A percentile compares a stretch with the other conserved stretches of the same genome.
Evolutionary conservation across 1,139 yeast genomes (phyloP).

Genomic region (Geotrichum bryndzae): DNA sequence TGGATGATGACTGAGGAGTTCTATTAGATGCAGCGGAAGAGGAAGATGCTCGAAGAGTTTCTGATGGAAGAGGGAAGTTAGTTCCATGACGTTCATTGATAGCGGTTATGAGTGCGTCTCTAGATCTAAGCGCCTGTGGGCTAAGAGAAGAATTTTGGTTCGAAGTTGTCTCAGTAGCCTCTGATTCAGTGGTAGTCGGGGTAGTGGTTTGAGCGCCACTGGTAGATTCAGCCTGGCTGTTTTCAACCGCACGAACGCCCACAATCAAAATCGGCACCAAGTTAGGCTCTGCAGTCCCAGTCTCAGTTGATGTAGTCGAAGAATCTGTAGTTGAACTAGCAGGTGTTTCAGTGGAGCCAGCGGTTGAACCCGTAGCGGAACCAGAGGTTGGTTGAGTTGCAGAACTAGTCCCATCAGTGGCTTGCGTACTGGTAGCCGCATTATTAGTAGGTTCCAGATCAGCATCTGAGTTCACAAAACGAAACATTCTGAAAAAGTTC

Average conservation of each 20-base stretch:
- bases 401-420: neutral
- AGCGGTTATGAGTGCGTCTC: constrained; percentile 11
- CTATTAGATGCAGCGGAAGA: neutral
- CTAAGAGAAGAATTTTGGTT: neutral
- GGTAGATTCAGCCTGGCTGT: neutral
- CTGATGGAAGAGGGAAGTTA: constrained; percentile 4
- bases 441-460: neutral
- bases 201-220: neutral
- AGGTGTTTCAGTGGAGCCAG: neutral
- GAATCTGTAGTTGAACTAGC: neutral
- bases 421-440: neutral
- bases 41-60: constrained; percentile 2
- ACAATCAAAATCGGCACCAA: constrained; percentile 50
- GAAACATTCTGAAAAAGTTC: constrained; percentile 50
- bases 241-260: constrained; percentile 46
- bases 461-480: constrained; percentile 32
- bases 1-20: constrained; percentile 3
- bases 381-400: constrained; percentile 13
- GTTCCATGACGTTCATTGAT: constrained; percentile 11
- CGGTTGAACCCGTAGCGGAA: constrained; percentile 7
- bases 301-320: neutral
- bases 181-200: neutral
- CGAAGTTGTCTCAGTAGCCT: neutral
- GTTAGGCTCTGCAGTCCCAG: constrained; percentile 24
- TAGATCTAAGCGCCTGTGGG: constrained; percentile 4